Evolutionary conservation across 1,284 basidiomycete genomes (phyloP).

Genomic region (Papiliotrema laurentii): DNA sequence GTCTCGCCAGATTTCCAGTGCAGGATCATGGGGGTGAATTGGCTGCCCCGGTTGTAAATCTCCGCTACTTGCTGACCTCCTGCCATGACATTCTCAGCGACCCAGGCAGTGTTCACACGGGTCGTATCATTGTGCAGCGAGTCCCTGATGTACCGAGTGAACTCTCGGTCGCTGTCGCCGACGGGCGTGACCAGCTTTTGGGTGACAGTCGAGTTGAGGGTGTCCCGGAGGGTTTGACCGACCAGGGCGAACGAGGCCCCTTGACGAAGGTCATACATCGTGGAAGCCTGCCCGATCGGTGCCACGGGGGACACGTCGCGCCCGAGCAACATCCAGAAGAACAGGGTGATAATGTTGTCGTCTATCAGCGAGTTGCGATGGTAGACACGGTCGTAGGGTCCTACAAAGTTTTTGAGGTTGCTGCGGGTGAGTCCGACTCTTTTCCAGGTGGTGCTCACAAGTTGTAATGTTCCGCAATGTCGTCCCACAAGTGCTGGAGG

Average conservation of each 20-base stretch:
- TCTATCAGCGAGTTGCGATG: constrained; percentile 16
- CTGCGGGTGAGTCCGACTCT: constrained; percentile 4
- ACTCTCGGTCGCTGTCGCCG: constrained; percentile 3
- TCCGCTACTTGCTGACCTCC: constrained; percentile 13
- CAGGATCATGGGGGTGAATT: constrained; percentile 16
- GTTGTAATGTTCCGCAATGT: constrained; percentile 18
- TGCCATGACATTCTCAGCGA: constrained; percentile 14
- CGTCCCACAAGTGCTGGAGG: constrained; percentile 11
- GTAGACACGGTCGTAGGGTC: constrained; percentile 16
- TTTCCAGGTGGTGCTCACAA: constrained; percentile 1
- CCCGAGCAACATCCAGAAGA: constrained; percentile 16
- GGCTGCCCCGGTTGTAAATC: constrained; percentile 6
- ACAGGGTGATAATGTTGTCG: constrained; percentile 12
- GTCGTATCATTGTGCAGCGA: constrained; percentile 15
- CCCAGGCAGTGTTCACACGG: constrained; percentile 13
- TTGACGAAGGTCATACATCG: constrained; percentile 14
- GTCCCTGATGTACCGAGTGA: constrained; percentile 10
- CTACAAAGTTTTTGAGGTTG: constrained; percentile 17
- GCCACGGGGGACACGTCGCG: constrained; percentile 11
- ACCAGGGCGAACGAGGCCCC: constrained; percentile 14
- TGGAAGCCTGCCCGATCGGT: constrained; percentile 8
- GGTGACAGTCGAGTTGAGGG: constrained; percentile 5
- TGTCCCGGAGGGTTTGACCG: constrained; percentile 10
- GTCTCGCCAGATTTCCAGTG: constrained; percentile 19
- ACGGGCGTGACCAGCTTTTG: constrained; percentile 1